These are phyloP conservation scores for Kwoniella dejecticola DNA, from an alignment of 768 basidiomycete genomes.

Conservation along the genomic window DNA sequence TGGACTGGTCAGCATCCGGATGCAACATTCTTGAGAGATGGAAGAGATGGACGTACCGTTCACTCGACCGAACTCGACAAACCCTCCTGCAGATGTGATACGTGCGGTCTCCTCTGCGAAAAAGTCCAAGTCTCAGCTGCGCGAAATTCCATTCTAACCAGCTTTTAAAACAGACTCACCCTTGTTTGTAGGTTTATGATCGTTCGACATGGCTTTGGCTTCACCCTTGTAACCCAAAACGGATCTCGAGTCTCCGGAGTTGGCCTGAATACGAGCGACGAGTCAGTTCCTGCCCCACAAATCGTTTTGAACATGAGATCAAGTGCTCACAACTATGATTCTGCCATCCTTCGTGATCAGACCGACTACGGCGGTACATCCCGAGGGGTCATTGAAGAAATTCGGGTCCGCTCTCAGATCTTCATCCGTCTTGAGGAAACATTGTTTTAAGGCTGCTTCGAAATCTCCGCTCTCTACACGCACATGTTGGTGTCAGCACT, in stretches of 20 bases:
- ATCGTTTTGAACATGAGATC: constrained; percentile 1
- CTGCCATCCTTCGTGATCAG: constrained; percentile 75
- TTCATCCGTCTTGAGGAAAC: constrained; percentile 92
- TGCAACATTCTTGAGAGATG: not conserved
- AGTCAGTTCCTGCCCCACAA: too few species aligned
- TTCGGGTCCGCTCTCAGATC: constrained; percentile 83
- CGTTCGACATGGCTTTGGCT: constrained; percentile 84
- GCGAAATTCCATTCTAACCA: not conserved
- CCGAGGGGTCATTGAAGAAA: constrained; percentile 87
- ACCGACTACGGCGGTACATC: constrained; percentile 91
- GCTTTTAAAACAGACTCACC: constrained; percentile 62
- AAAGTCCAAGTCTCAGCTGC: not conserved
- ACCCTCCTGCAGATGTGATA: constrained; percentile 88
- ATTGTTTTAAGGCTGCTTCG: constrained; percentile 74
- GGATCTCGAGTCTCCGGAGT: constrained; percentile 93
- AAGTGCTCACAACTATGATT: constrained; percentile 59
- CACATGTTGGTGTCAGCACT: not conserved
- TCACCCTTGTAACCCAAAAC: constrained; percentile 82
- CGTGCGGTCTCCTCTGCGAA: constrained; percentile 74
- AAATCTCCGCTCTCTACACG: constrained; percentile 61
- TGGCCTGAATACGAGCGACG: too few species aligned
- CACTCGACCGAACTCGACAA: constrained; percentile 93
- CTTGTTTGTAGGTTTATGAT: constrained; percentile 92
- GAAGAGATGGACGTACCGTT: constrained; percentile 67
- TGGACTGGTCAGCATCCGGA: not conserved